Base-by-base conservation (phyloP, 2,329 filamentous ascomycete genomes). In the Fusarium praegraminearum region DNA sequence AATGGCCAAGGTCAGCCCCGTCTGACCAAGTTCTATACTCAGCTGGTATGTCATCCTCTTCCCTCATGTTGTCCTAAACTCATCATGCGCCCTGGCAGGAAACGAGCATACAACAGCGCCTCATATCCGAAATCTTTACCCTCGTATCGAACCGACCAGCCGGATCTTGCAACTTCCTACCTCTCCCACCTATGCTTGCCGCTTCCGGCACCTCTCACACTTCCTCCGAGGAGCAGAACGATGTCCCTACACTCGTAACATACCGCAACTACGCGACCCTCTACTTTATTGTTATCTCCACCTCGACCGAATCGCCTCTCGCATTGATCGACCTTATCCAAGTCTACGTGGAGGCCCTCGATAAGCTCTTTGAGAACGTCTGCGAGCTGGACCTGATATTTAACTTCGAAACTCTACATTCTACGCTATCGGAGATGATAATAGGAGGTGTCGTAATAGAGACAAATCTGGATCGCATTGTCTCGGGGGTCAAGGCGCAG, bases 331-430 rank as follows among this genome's bases (percentile, higher is more conserved):
- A 99, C 80, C 84, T 99, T 57, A 98, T 99, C 71, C 96, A 99
- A 81, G 96, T 99, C 64, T 99, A 98, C 76, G 96, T 99, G 69
- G 96, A 99, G 81, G 91, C 95, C 1, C 87, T 99, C 36, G 96
- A 99, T 80, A 90, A 93, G 70, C 86, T 99, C 41, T 99, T 99
- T 78, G 96, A 98, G 82, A 98, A 99, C 78, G 96, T 99, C 12
- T 99, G 96, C 86, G 96, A 99, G 83, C 85, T 99, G 58, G 94
- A 99, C 80, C 86, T 99, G 73, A 99, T 99, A 79, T 99, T 99
- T 84, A 98, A 98, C 79, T 99, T 97, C 75, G 96, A 99, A 86
- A 97, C 94, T 18, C 85, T 99, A 75, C 96, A 99, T 83, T 92
- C 95, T 11, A 90, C 94, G 18, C 83, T 98, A 12, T 90, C 90